phyloP scores from a whole-genome alignment of 768 basidiomycete genomes.

The Trametes meyenii region DNA sequence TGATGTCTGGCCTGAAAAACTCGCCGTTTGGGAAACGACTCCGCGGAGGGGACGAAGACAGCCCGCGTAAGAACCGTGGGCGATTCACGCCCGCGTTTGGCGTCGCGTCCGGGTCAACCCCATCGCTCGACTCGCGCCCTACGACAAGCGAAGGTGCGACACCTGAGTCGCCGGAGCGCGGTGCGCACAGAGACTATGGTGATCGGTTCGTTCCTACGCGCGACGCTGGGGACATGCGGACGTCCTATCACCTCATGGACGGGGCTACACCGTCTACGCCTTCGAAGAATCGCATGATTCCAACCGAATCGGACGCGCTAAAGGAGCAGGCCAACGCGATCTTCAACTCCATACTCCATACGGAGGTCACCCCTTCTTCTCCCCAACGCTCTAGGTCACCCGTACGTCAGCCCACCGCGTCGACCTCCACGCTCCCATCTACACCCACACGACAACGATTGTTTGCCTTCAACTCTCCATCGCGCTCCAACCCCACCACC shows the following conservation, averaged over 20 bases:
- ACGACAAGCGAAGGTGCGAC: slow-evolving; percentile 57
- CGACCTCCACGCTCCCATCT: slow-evolving; percentile 38
- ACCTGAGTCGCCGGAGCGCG: slow-evolving; percentile 44
- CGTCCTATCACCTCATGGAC: slow-evolving; percentile 62
- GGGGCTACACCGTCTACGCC: slow-evolving; percentile 43
- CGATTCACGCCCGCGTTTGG: slow-evolving; percentile 60
- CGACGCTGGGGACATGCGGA: slow-evolving; percentile 61
- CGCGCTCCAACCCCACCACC: slow-evolving; percentile 50
- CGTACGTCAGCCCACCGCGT: slow-evolving; percentile 33
- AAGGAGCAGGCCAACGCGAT: slow-evolving; percentile 84
- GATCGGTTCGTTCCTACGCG: slow-evolving; percentile 69
- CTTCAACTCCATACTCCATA: slow-evolving; percentile 75
- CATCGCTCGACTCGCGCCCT: slow-evolving; percentile 57
- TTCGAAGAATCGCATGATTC: slow-evolving; percentile 44
- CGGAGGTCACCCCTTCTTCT: slow-evolving; percentile 75
- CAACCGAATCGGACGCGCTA: slow-evolving; percentile 47
- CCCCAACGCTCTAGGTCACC: slow-evolving; percentile 66
- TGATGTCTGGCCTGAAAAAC: slow-evolving; percentile 80
- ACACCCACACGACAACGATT: slow-evolving; percentile 59
- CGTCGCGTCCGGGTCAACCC: slow-evolving; percentile 49
- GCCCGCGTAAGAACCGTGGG: slow-evolving; percentile 53
- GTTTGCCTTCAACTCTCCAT: slow-evolving; percentile 69
- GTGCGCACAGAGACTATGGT: slow-evolving; percentile 38
- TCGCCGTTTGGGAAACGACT: slow-evolving; percentile 84
- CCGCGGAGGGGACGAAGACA: slow-evolving; percentile 63